Conservation (phyloP, 352 stramenopile genomes). For the Blastocystis sp. region DNA sequence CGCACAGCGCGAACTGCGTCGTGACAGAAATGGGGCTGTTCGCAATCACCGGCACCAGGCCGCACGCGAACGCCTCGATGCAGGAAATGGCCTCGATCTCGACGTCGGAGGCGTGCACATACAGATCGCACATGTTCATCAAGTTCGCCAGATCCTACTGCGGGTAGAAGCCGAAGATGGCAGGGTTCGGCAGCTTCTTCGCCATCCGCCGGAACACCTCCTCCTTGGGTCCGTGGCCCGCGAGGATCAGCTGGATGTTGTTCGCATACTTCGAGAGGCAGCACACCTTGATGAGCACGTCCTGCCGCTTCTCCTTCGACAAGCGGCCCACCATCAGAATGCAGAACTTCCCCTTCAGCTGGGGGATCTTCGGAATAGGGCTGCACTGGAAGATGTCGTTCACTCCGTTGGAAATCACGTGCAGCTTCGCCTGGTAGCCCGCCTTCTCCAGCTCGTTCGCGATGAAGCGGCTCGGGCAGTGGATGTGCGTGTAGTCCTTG, state of each 20-base stretch:
- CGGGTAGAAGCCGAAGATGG: constrained; percentile 21
- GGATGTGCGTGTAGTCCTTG: constrained; percentile 29
- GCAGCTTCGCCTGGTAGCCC: constrained; percentile 21
- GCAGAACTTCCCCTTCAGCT: constrained; percentile 22
- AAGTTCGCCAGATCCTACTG: constrained; percentile 6
- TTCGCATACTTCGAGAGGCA: background rate
- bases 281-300: constrained; percentile 33
- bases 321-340: constrained; percentile 27
- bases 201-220: constrained; percentile 7
- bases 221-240: constrained; percentile 29
- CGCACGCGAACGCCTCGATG: constrained; percentile 55
- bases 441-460: constrained; percentile 16
- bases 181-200: background rate
- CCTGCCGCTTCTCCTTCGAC: constrained; percentile 54
- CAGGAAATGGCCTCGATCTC: constrained; percentile 60
- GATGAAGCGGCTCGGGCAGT: constrained; percentile 49
- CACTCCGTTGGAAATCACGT: constrained; percentile 57
- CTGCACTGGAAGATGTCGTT: background rate
- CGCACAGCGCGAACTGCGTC: constrained; percentile 26
- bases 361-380: background rate
- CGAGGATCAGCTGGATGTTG: constrained; percentile 39
- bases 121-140: constrained; percentile 57
- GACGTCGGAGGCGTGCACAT: constrained; percentile 24
- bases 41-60: constrained; percentile 37
- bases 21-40: constrained; percentile 30